A percentile compares a stretch with the other conserved stretches of the same genome.
Conservation (phyloP, 257 asterid genomes). For the Penstemon eatonii region DNA sequence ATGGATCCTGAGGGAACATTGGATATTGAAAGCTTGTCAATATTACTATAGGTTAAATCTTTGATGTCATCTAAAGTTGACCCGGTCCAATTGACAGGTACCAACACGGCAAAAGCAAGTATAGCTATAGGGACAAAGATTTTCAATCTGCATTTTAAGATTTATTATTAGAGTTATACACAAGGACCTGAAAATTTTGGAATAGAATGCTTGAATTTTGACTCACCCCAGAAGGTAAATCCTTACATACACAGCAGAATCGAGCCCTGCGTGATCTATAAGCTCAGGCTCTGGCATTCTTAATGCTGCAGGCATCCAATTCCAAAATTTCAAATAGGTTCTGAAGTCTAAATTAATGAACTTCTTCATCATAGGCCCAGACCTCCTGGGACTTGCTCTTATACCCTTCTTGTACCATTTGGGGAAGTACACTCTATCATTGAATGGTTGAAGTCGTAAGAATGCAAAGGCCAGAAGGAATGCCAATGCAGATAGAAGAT, state of each 20-base stretch:
- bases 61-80: constrained; percentile 40
- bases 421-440: constrained; percentile 89
- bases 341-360: constrained; percentile 64
- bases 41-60: constrained; percentile 59
- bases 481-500: constrained; percentile 75
- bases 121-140: constrained; percentile 72
- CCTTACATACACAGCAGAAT: constrained; percentile 88
- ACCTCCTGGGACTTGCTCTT: constrained; percentile 75
- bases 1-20: constrained; percentile 63
- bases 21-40: constrained; percentile 83
- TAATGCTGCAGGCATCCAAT: constrained; percentile 97
- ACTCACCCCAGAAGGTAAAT: constrained; percentile 92
- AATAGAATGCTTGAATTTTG: constrained; percentile 4
- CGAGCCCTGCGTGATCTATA: constrained; percentile 90
- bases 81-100: constrained; percentile 79
- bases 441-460: constrained; percentile 81
- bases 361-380: constrained; percentile 58
- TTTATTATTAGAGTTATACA: constrained; percentile 12
- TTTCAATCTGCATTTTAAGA: constrained; percentile 66
- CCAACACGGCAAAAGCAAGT: constrained; percentile 66
- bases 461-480: constrained; percentile 87
- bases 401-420: constrained; percentile 95
- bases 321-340: constrained; percentile 76
- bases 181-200: constrained; percentile 1
- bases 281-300: constrained; percentile 95